Conservation (phyloP, 2,329 filamentous ascomycete species). For the Phaeoacremonium minimum region DNA sequence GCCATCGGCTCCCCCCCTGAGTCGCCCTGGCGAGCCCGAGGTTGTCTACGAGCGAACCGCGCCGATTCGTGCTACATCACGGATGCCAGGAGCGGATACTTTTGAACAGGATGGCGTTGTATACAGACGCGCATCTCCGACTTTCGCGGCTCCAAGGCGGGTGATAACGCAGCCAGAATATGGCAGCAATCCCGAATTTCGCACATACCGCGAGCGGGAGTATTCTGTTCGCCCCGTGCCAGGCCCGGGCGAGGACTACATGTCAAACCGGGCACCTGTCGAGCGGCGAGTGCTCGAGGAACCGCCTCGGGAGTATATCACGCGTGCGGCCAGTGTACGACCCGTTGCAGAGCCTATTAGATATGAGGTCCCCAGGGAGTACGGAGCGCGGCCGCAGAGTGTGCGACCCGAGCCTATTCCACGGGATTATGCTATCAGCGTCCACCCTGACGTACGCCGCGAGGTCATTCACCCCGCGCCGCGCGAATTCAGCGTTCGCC, state of each 20-base stretch:
- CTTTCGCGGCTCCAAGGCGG: slow-evolving; percentile 42
- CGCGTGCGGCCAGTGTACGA: slow-evolving; percentile 50
- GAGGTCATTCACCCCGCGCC: slow-evolving; percentile 16
- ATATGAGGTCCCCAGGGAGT: slow-evolving; percentile 29
- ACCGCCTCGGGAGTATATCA: slow-evolving; percentile 45
- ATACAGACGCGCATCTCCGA: slow-evolving; percentile 48
- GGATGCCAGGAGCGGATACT: slow-evolving; percentile 39
- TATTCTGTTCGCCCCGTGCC: slow-evolving; percentile 48
- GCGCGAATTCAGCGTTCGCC: slow-evolving; percentile 26
- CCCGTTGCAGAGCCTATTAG: slow-evolving; percentile 35
- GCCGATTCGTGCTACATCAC: slow-evolving; percentile 39
- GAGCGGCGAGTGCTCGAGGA: slow-evolving; percentile 40
- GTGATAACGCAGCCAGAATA: slow-evolving; percentile 62
- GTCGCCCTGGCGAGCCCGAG: slow-evolving; percentile 42
- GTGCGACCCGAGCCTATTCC: slow-evolving; percentile 48
- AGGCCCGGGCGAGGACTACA: slow-evolving; percentile 38
- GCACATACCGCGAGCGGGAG: slow-evolving; percentile 53
- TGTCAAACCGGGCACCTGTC: slow-evolving; percentile 37
- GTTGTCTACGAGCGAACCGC: slow-evolving; percentile 63
- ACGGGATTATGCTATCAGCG: slow-evolving; percentile 43
- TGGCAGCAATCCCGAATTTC: slow-evolving; percentile 43
- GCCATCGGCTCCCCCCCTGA: slow-evolving; percentile 46
- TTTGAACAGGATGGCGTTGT: slow-evolving; percentile 46
- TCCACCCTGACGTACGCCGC: slow-evolving; percentile 25
- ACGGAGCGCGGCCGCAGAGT: slow-evolving; percentile 39